Evolutionary conservation across 805 yeast species (phyloP).

Genomic region (Yamadazyma endophytica): DNA sequence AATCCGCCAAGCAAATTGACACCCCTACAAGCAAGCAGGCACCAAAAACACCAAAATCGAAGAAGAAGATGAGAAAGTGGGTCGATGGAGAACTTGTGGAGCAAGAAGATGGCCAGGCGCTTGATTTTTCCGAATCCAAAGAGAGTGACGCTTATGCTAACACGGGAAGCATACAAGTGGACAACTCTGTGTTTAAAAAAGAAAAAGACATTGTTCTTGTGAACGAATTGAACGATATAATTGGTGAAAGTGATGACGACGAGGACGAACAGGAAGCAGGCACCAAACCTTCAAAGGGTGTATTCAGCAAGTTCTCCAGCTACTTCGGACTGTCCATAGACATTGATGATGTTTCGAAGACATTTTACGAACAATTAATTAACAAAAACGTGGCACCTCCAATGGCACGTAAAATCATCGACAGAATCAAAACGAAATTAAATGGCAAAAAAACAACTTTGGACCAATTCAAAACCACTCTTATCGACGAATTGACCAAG

Average conservation of each 20-base stretch:
- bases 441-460: conserved; percentile 75
- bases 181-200: conserved; percentile 30
- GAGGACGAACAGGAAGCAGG: conserved; percentile 16
- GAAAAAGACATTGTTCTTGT: conserved; percentile 38
- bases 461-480: conserved; percentile 57
- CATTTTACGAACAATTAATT: conserved; percentile 72
- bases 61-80: conserved; percentile 43
- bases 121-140: conserved; percentile 30
- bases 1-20: conserved; percentile 6
- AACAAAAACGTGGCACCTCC: conserved; percentile 89
- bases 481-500: conserved; percentile 67
- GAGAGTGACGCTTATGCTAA: conserved; percentile 11
- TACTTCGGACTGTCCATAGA: conserved; percentile 40
- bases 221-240: conserved; percentile 36
- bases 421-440: conserved; percentile 64
- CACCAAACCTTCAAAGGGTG: conserved; percentile 5
- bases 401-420: conserved; percentile 70
- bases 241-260: conserved; percentile 29
- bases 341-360: conserved; percentile 57
- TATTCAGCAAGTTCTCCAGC: conserved; percentile 31
- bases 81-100: conserved; percentile 31
- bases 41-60: conserved; percentile 1
- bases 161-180: conserved; percentile 12
- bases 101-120: conserved; percentile 9
- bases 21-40: conserved; percentile 3